A percentile compares a stretch with the other conserved stretches of the same genome.
These are phyloP conservation scores for Phytophthora kernoviae DNA, from an alignment of 352 stramenopile genomes.

Conservation along the genomic window DNA sequence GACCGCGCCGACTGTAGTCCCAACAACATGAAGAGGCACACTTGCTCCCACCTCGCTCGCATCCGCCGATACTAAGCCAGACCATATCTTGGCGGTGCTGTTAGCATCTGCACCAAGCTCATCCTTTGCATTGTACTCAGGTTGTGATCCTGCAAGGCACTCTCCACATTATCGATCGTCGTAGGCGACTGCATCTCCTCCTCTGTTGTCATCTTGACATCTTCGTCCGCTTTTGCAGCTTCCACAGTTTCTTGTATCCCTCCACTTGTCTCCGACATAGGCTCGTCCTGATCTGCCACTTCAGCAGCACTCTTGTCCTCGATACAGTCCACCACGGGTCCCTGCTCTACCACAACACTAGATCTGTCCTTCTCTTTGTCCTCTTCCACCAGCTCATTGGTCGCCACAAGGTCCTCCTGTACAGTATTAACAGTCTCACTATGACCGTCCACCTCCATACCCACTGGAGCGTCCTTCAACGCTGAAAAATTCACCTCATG, in stretches of 20 bases:
- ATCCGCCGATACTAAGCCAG: too few relatives aligned
- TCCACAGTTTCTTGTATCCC: not conserved
- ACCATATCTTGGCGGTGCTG: too few relatives aligned
- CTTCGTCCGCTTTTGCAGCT: not conserved
- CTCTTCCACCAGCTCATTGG: slow-evolving; percentile 1
- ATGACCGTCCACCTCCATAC: slow-evolving; percentile 14
- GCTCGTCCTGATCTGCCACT: not conserved
- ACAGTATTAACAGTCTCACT: not conserved
- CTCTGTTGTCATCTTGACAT: not conserved
- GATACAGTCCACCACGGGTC: not conserved
- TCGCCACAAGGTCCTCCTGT: not conserved
- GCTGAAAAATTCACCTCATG: slow-evolving; percentile 3
- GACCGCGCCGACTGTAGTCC: too few relatives aligned
- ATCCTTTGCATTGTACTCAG: not conserved
- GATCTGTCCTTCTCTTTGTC: not conserved
- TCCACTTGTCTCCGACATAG: not conserved
- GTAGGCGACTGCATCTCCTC: slow-evolving; percentile 1
- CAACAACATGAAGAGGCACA: too few relatives aligned
- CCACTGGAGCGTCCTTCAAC: slow-evolving; percentile 1
- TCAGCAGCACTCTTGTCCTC: not conserved
- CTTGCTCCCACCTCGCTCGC: too few relatives aligned
- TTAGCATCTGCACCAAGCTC: not conserved
- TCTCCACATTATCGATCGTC: slow-evolving; percentile 1
- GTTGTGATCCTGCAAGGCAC: not conserved
- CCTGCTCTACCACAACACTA: not conserved